Conservation (phyloP, 176 grass and related monocot genomes). For the Aegilops sharonensis region DNA sequence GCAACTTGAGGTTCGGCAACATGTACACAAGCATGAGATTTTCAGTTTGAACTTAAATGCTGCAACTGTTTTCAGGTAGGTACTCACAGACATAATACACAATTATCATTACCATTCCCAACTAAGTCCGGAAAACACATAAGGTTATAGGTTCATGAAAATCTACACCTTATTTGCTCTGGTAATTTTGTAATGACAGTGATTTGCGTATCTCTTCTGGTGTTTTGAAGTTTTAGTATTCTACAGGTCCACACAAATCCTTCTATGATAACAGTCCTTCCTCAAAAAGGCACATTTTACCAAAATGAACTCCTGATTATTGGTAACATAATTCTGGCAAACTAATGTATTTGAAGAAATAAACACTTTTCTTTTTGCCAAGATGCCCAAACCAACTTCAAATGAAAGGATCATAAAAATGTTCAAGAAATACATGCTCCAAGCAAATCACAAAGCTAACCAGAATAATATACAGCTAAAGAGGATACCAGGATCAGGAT, state of each 20-base stretch:
- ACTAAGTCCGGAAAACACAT: not conserved
- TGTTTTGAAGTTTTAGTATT: not conserved
- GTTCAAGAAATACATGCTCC: slow-evolving; percentile 1
- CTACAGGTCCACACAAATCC: not conserved
- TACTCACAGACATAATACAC: slow-evolving; percentile 14
- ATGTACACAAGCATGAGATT: not conserved
- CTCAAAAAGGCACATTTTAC: slow-evolving; percentile 10
- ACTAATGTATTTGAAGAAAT: not conserved
- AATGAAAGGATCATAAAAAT: not conserved
- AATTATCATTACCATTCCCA: not conserved
- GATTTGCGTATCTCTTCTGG: not conserved
- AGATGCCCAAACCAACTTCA: slow-evolving; percentile 13
- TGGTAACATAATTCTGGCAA: not conserved
- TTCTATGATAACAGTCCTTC: not conserved
- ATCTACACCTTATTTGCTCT: not conserved
- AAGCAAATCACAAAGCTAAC: not conserved
- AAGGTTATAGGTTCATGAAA: not conserved
- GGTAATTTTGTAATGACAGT: not conserved
- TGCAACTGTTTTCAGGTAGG: not conserved
- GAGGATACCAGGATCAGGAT: not conserved
- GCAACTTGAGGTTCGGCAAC: not conserved
- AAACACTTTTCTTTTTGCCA: not conserved
- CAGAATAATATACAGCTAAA: slow-evolving; percentile 11
- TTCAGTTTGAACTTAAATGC: not conserved
- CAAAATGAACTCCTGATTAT: slow-evolving; percentile 11